Evolutionary conservation across 2,329 filamentous ascomycete genomes (phyloP).

Genomic region (Fusarium stilboides): DNA sequence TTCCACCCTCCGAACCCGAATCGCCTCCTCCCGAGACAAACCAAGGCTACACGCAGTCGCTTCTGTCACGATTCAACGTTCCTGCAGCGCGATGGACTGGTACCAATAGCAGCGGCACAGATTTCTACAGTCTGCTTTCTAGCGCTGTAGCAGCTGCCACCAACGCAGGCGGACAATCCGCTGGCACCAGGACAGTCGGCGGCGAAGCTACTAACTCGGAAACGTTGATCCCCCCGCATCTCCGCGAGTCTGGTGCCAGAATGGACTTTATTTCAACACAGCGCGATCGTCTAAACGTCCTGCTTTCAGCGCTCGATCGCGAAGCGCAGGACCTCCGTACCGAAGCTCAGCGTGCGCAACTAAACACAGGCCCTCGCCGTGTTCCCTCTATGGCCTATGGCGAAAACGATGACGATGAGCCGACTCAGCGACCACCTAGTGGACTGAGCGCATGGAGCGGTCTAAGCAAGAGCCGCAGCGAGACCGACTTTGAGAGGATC

Average conservation of each 20-base stretch:
- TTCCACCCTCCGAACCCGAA: slow-evolving; percentile 69
- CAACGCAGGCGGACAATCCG: slow-evolving; percentile 57
- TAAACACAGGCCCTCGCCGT: slow-evolving; percentile 41
- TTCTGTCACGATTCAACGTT: slow-evolving; percentile 89
- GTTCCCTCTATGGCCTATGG: slow-evolving; percentile 46
- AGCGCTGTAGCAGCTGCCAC: slow-evolving; percentile 78
- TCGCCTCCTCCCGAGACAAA: slow-evolving; percentile 60
- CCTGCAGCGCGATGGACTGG: slow-evolving; percentile 75
- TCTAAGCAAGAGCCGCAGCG: slow-evolving; percentile 86
- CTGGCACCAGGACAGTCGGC: slow-evolving; percentile 49
- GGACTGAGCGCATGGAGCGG: slow-evolving; percentile 67
- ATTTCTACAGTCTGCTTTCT: slow-evolving; percentile 85
- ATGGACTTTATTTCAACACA: slow-evolving; percentile 84
- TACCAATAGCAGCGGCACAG: slow-evolving; percentile 65
- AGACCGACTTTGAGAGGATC: slow-evolving; percentile 91
- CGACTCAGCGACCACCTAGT: slow-evolving; percentile 61
- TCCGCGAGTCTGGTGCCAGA: slow-evolving; percentile 76
- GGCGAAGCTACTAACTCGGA: slow-evolving; percentile 59
- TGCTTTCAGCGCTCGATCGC: slow-evolving; percentile 83
- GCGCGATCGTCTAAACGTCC: slow-evolving; percentile 80
- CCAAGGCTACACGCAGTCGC: slow-evolving; percentile 80
- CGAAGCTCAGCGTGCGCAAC: slow-evolving; percentile 50
- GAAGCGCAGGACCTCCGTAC: slow-evolving; percentile 76
- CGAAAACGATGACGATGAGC: slow-evolving; percentile 53
- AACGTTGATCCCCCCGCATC: slow-evolving; percentile 78